These are phyloP conservation scores for Podospora pseudoanserina DNA, from an alignment of 495 filamentous ascomycete species.

Conservation along the genomic window DNA sequence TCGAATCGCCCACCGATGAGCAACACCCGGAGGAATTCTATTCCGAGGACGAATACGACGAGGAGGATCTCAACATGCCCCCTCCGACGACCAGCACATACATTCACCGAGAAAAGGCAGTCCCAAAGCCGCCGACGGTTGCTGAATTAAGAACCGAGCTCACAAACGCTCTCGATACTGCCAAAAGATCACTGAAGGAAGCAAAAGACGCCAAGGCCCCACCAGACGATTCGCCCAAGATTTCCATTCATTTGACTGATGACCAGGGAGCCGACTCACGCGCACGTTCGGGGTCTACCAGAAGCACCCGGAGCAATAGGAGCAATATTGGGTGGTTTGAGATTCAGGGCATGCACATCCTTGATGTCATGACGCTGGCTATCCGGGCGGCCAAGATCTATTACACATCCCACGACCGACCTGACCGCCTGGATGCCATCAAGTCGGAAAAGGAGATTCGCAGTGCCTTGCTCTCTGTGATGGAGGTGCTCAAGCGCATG, in stretches of 20 bases:
- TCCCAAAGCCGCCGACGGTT: constrained; percentile 83
- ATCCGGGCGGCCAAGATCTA: constrained; percentile 94
- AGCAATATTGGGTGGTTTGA: constrained; percentile 66
- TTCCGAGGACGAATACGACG: constrained; percentile 53
- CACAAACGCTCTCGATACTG: constrained; percentile 59
- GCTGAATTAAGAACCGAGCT: constrained; percentile 73
- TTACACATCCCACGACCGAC: constrained; percentile 81
- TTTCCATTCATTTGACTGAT: constrained; percentile 7
- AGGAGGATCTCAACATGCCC: constrained; percentile 69
- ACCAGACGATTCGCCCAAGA: constrained; percentile 9
- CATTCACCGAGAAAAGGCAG: constrained; percentile 76
- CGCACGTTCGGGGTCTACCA: constrained; percentile 22
- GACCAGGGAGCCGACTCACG: constrained; percentile 12
- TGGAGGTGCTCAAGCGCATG: constrained; percentile 88
- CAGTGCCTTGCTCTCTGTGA: constrained; percentile 71
- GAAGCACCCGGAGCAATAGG: background rate
- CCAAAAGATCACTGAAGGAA: constrained; percentile 61
- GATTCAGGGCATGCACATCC: constrained; percentile 82
- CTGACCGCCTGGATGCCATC: constrained; percentile 77
- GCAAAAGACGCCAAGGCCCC: constrained; percentile 31
- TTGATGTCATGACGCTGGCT: constrained; percentile 88
- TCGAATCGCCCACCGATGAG: constrained; percentile 59
- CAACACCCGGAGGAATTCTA: constrained; percentile 50
- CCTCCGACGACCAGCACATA: constrained; percentile 97
- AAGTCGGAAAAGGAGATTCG: constrained; percentile 79